Evolutionary conservation across 2,329 filamentous ascomycete species (phyloP), one percentile per base, ranked within the genome.

Genomic region (Aspergillus sp.): DNA sequence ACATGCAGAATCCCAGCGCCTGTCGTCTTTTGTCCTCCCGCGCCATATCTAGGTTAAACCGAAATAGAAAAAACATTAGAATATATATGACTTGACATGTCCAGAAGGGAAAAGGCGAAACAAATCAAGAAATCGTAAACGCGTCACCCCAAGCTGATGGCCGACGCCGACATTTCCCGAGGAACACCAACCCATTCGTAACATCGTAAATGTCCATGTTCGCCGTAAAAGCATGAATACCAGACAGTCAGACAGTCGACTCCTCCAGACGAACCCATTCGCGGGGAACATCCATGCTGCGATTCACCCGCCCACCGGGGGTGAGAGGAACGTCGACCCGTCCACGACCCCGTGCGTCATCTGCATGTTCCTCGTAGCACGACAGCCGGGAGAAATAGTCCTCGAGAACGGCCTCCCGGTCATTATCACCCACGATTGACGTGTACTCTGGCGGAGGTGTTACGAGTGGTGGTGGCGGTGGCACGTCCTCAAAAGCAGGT

Each of bases 401-500:
- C 1, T 90, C 88, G 44, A 96, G 71, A 0, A 82, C 82, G 11
- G 69, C 86, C 72, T 75, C 91, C 70, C 68, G 90, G 77, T 73
- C 84, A 79, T 20, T 83, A 76, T 54, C 83, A 14, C 87, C 88
- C 1, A 94, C 83, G 35, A 95, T 88, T 3, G 81, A 79, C 53
- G 93, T 89, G 67, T 96, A 96, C 52, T 88, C 84, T 1, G 92
- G 92, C 7, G 92, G 92, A 1, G 91, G 91, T 0, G 90, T 95
- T 58, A 88, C 78, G 14, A 88, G 70, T 1, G 87, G 84, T 47
- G 88, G 88, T 3, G 89, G 88, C 0, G 88, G 85, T 4, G 85
- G 80, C 49, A 95, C 88, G 4, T 90, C 90, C 56, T 94, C 87
- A 65, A 95, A 96, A 0, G 89, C 84, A 0, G 92, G 91, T 2